Evolutionary conservation across 176 grass and related monocot species (phyloP), one percentile per base, ranked within the genome.

Genomic region (Bromus sterilis): DNA sequence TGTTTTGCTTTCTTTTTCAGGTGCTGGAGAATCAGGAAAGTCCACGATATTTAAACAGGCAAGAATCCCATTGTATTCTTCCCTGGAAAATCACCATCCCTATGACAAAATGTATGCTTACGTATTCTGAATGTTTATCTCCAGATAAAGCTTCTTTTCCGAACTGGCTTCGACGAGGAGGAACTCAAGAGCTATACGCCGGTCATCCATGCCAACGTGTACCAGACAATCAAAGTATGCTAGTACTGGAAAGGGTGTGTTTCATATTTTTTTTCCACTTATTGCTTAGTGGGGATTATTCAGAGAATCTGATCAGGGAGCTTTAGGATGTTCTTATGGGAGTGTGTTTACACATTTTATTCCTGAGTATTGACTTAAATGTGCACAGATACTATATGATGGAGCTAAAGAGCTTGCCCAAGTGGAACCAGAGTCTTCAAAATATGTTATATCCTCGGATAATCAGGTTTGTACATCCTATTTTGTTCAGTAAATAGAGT

Each of bases 21-120:
- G 95, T 76, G 95, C 95, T 39, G 95, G 95, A 24, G 92, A 98
- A 91, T 98, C 95, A 0, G 95, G 92, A 40, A 98, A 98, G 78
- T 93, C 92, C 64, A 98, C 95, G 67, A 98, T 98, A 70, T 98
- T 98, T 93, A 98, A 98, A 66, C 95, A 98, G 88, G 95, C 91
- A 31, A 70, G 39, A 33, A 67, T 34, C 39, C 51, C 1, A 46
- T 46, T 14, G 46, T 48, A 71, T 63, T 67, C n/a, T 79, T 77
- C 71, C 56, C 36, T 88, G 9, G 7, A 80, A 14, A 85, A 62
- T 76, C 67, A 28, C 74, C 41, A 68, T 32, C 33, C 7, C 4
- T 55, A 35, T 63, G 4, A n/a, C 44, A 66, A 28, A 66, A 28
- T 40, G 12, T 40, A 51, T 56, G 4, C 23, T 68, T 21, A 78